A percentile compares a stretch with the other conserved stretches of the same genome.
Conservation (phyloP, 306 rosid genomes). For the Spatholobus suberectus region DNA sequence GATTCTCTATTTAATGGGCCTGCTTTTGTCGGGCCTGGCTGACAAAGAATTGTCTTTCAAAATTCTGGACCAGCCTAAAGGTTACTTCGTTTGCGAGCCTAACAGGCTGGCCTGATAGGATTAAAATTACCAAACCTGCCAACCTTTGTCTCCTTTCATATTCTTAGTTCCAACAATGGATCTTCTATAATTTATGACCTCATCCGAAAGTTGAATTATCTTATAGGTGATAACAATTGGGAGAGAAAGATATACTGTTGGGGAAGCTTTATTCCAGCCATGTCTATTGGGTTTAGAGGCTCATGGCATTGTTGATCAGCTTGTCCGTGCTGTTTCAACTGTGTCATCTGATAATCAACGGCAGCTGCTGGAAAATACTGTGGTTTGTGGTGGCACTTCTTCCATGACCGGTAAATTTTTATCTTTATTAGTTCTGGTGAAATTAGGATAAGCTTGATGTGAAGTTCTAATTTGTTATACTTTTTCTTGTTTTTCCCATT, state of each 20-base stretch:
- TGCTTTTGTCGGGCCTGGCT: background rate
- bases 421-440: background rate
- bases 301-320: slow-evolving; percentile 98
- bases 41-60: background rate
- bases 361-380: slow-evolving; percentile 93
- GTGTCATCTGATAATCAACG: slow-evolving; percentile 97
- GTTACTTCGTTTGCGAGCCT: background rate
- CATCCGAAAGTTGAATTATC: slow-evolving; percentile 10
- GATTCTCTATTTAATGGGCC: background rate
- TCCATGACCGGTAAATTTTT: slow-evolving; percentile 74
- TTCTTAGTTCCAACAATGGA: slow-evolving; percentile 21
- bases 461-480: slow-evolving; percentile 20
- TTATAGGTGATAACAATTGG: slow-evolving; percentile 83
- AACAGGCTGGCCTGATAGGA: background rate
- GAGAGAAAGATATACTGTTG: slow-evolving; percentile 86
- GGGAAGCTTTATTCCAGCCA: slow-evolving; percentile 97
- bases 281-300: slow-evolving; percentile 85
- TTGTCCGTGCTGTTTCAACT: slow-evolving; percentile 88
- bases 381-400: slow-evolving; percentile 93
- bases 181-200: slow-evolving; percentile 18
- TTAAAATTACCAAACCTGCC: background rate
- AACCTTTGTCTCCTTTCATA: background rate
- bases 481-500: slow-evolving; percentile 1
- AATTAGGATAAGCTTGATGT: background rate
- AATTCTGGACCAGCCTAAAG: background rate